Evolutionary conservation across 1,284 basidiomycete species (phyloP), one percentile per base, ranked within the genome.

Genomic region (Cutaneotrichosporon arboriforme): DNA sequence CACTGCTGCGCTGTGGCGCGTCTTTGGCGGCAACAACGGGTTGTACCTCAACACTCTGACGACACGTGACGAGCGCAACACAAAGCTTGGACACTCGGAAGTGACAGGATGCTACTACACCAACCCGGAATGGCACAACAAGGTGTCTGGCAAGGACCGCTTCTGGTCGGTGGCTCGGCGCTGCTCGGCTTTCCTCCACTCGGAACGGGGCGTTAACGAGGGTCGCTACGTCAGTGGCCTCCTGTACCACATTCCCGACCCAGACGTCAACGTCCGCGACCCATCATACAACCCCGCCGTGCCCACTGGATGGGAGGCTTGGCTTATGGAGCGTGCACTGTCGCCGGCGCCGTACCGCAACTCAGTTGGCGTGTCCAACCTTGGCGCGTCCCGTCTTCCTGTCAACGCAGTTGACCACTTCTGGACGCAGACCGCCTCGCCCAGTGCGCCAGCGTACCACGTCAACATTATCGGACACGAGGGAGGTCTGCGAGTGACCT

Each of bases 241-340:
- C 41, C 58, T 73, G 8, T 49, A 54, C 4, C 63, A 67, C 42
- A 49, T 73, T 10, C 70, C 69, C 4, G 66, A 72, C 35, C 47
- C 44, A 10, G 18, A 17, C 38, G 23, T 53, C 33, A 31, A 45
- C 26, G 12, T 39, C 7, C 7, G 23, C 14, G 34, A 43, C 4
- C 18, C 37, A 1, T n/a, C 34, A 7, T 54, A 21, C 23, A 65
- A 67, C 38, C 51, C 59, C 1, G 45, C 31, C 8, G 47, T 52
- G 3, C 62, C 67, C 4, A 74, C 70, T 3, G 66, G 62, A 7
- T 74, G 68, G 68, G 68, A 72, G 53, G 46, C 63, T 12, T 67
- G 61, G 52, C 63, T 68, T 36, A 33, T 51, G 10, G 49, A 51
- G 8, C 57, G 63, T 9, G 48, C 61, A 5, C 21, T 46, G 1